Evolutionary conservation across 148 eudicot species (phyloP).

Genomic region (Vaccinium macrocarpon): DNA sequence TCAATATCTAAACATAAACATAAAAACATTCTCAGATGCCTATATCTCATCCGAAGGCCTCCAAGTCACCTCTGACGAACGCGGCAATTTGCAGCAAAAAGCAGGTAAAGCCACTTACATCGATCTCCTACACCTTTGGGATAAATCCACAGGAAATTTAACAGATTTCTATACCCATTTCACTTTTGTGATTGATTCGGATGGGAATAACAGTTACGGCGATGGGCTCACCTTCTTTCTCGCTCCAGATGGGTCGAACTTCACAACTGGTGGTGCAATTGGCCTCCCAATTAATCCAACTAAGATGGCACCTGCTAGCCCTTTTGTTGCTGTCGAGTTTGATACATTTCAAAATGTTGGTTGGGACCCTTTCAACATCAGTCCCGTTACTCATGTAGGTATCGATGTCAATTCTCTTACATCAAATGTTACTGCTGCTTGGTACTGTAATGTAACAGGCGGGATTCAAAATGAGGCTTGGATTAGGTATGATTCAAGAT

Average conservation of each 20-base stretch:
- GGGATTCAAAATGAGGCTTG: conserved; percentile 16
- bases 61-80: neutral
- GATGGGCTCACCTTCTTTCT: conserved; percentile 36
- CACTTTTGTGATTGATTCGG: conserved; percentile 23
- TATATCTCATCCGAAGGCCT: conserved; percentile 7
- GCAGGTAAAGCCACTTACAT: conserved; percentile 25
- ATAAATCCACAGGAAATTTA: conserved; percentile 16
- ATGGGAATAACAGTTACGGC: neutral
- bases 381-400: conserved; percentile 11
- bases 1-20: neutral
- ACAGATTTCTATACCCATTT: conserved; percentile 32
- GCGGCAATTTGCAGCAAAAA: neutral
- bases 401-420: conserved; percentile 15
- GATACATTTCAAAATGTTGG: neutral
- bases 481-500: neutral
- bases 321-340: conserved; percentile 28
- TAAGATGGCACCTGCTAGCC: neutral
- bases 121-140: conserved; percentile 27
- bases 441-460: neutral
- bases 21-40: neutral
- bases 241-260: conserved; percentile 17
- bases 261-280: neutral
- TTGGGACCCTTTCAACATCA: neutral
- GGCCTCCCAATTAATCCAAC: neutral
- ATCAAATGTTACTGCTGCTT: neutral